Conservation (phyloP, 495 filamentous ascomycete genomes). For the Aspergillus indologenus region DNA sequence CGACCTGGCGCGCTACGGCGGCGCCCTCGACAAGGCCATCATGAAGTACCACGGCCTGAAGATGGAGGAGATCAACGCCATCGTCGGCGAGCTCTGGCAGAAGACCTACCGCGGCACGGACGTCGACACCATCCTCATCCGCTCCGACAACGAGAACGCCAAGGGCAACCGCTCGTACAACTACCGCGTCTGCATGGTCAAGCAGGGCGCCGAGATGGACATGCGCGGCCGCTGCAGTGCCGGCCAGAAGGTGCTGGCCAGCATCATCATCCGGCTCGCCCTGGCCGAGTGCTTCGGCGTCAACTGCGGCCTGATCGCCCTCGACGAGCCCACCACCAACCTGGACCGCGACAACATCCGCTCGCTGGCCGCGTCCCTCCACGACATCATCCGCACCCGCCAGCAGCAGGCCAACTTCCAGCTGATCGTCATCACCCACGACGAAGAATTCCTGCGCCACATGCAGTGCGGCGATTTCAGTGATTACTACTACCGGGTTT, state of each 20-base stretch:
- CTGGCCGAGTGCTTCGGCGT: constrained; percentile 95
- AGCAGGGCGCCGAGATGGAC: constrained; percentile 96
- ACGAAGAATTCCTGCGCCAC: constrained; percentile 89
- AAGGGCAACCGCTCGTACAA: constrained; percentile 86
- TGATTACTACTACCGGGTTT: constrained; percentile 86
- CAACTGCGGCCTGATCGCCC: constrained; percentile 93
- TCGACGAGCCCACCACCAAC: constrained; percentile 98
- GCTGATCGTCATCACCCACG: constrained; percentile 97
- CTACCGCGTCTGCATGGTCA: constrained; percentile 98
- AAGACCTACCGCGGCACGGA: constrained; percentile 96
- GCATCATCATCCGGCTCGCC: constrained; percentile 96
- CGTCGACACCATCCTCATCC: constrained; percentile 93
- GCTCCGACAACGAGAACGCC: constrained; percentile 75
- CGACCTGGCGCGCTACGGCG: constrained; percentile 76
- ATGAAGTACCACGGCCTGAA: constrained; percentile 94
- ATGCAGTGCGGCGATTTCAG: constrained; percentile 96
- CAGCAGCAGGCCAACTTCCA: constrained; percentile 90
- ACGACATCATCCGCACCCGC: constrained; percentile 83
- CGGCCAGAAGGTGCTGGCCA: constrained; percentile 92
- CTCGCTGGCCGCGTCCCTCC: constrained; percentile 77
- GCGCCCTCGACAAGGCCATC: constrained; percentile 88
- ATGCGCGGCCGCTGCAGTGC: constrained; percentile 98
- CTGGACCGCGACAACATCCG: constrained; percentile 93
- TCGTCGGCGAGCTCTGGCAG: constrained; percentile 93
- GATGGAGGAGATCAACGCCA: constrained; percentile 98